These are phyloP conservation scores for Rutidosis leptorrhynchoides DNA, from an alignment of 129 eudicot genomes.

Conservation along the genomic window DNA sequence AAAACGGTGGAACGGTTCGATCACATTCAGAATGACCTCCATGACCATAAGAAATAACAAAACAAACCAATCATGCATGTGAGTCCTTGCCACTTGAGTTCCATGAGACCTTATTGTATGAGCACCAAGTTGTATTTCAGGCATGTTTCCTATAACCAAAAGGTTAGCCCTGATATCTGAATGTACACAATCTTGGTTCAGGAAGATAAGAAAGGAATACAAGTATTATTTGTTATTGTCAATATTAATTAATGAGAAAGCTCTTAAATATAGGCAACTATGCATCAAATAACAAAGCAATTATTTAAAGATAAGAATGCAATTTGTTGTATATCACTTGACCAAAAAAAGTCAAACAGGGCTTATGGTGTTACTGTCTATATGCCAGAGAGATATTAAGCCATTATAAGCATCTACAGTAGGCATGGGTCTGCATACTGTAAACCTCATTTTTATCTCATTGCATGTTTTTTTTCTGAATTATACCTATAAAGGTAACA, in stretches of 20 bases:
- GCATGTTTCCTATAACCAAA: slow-evolving; percentile 54
- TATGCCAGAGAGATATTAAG: not conserved
- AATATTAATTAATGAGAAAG: slow-evolving; percentile 14
- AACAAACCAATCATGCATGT: slow-evolving; percentile 85
- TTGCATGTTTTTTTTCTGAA: not conserved
- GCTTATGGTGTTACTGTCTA: not conserved
- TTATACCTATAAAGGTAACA: slow-evolving; percentile 5
- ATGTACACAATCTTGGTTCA: not conserved
- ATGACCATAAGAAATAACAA: slow-evolving; percentile 57
- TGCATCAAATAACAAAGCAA: not conserved
- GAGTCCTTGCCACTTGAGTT: slow-evolving; percentile 54
- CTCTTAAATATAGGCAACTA: not conserved
- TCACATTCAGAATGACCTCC: slow-evolving; percentile 57
- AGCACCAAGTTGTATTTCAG: slow-evolving; percentile 83
- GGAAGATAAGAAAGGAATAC: not conserved
- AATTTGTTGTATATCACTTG: not conserved
- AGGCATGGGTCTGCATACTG: slow-evolving; percentile 10
- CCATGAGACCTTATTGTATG: slow-evolving; percentile 74
- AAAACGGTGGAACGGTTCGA: slow-evolving; percentile 90
- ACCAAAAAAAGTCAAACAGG: not conserved
- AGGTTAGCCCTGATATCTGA: slow-evolving; percentile 11
- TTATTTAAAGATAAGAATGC: not conserved
- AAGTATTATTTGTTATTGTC: not conserved
- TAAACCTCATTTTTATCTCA: not conserved
- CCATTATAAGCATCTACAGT: slow-evolving; percentile 9